Evolutionary conservation across 768 basidiomycete species (phyloP).

Genomic region (Phaeolepiota aurea): DNA sequence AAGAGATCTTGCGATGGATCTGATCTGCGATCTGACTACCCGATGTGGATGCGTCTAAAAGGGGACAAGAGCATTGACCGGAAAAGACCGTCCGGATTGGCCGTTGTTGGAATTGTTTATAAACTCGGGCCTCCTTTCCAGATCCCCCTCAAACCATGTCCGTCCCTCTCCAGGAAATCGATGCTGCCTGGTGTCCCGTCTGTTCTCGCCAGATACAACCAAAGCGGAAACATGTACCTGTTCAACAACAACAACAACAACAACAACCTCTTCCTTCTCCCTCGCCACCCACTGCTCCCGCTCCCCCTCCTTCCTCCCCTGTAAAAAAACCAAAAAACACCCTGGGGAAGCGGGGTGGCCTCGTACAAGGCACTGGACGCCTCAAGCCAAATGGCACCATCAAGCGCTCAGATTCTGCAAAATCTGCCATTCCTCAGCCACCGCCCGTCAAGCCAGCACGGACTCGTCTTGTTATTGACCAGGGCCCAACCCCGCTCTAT

Average conservation of each 20-base stretch:
- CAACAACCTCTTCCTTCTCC: too few species aligned
- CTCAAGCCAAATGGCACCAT: conserved; percentile 49
- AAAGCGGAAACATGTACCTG: conserved; percentile 53
- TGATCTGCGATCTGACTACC: too few species aligned
- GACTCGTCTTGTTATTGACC: conserved; percentile 68
- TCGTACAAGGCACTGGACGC: conserved; percentile 60
- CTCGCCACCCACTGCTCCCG: conserved; percentile 16
- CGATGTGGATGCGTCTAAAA: too few species aligned
- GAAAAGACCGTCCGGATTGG: conserved; percentile 13
- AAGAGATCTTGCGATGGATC: too few species aligned
- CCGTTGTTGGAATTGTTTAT: conserved; percentile 14
- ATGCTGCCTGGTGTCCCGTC: conserved; percentile 74
- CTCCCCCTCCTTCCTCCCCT: conserved; percentile 30
- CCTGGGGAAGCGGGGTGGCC: conserved; percentile 30
- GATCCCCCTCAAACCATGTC: conserved; percentile 9
- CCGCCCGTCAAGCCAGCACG: conserved; percentile 25
- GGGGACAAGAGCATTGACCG: conserved; percentile 14
- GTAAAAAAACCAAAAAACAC: conserved; percentile 7
- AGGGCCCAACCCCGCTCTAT: conserved; percentile 73
- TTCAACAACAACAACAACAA: conserved; percentile 23
- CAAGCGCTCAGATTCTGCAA: conserved; percentile 24
- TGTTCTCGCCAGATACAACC: conserved; percentile 76
- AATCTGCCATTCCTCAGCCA: conserved; percentile 7
- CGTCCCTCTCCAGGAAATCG: conserved; percentile 35
- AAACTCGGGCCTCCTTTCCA: conserved; percentile 13